Evolutionary conservation across 73 alveolate species (phyloP).

Genomic region (Tetrahymena thermophila): DNA sequence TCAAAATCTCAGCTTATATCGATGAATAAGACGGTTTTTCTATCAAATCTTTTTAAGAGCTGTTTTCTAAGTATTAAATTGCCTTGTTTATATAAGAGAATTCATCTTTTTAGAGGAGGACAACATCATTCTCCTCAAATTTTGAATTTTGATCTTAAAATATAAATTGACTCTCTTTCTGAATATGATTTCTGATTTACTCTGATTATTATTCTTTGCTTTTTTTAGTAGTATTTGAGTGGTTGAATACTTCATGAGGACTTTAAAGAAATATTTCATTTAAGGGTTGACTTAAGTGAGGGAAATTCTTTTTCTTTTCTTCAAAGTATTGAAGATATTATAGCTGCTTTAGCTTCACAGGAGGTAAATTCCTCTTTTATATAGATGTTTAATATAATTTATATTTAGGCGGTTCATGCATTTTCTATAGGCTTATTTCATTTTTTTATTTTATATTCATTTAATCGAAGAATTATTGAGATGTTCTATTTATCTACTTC

Average conservation of each 20-base stretch:
- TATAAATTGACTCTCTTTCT: neutral
- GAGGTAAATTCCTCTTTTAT: neutral
- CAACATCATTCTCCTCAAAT: neutral
- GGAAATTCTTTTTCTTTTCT: neutral
- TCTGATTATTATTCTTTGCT: neutral
- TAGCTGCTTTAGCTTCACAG: neutral
- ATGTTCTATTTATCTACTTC: neutral
- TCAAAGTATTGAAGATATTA: neutral
- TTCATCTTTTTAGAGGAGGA: neutral
- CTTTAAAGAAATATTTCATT: neutral
- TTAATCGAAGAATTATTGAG: neutral
- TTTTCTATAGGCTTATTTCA: neutral
- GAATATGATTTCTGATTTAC: neutral
- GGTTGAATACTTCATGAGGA: neutral
- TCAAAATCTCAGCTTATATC: neutral
- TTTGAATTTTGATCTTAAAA: neutral
- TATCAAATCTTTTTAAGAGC: neutral
- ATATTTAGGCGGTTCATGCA: neutral
- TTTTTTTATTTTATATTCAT: neutral
- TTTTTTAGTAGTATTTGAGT: neutral
- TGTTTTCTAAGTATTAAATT: neutral
- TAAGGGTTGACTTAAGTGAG: neutral
- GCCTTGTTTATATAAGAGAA: neutral
- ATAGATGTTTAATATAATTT: neutral
- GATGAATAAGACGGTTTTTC: neutral